Base-by-base conservation (phyloP, 1,139 yeast species). In the Taphrina wiesneri region DNA sequence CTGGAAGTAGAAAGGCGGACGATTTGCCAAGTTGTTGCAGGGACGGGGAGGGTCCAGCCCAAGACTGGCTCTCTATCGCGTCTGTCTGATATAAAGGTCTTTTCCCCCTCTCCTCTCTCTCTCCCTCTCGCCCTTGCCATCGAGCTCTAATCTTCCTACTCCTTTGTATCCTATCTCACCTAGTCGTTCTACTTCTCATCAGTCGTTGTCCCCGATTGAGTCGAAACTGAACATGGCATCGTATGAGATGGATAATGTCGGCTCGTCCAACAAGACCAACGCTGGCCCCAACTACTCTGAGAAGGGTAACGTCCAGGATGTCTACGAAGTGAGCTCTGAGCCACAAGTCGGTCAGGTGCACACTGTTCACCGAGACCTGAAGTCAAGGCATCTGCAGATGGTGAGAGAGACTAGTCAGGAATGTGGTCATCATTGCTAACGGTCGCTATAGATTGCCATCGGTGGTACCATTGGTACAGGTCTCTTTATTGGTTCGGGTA, bases 401-500 rank as follows among this genome's bases (percentile, higher is more conserved):
- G 43, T 52, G 2, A 25, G 53, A 21, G 6, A 6, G 9, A 15
- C 26, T 15, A 9, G 9, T 36, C 41, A 15, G 5, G 41, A n/a
- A n/a, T 17, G 17, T 9, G 5, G 17, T 5, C 13, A 11, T 5
- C 41, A 36, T 36, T 9, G 15, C 49, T 45, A n/a, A 45, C 28
- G 28, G 11, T 17, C 11, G 21, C 6, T 25, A 5, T 26, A 47
- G 53, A 69, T 69, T 46, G 70, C 70, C 2, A 63, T 69, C 25
- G 71, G 71, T n/a, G 69, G 70, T 23, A 68, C 71, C 15, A 69
- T 70, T 26, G 71, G 71, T 6, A 70, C 71, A 9, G 73, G 73
- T 30, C 65, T 85, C 65, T 85, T 83, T 75, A 81, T 85, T 51
- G 83, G 85, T 70, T 80, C 86, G 32, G 83, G 86, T 15, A 72